Evolutionary conservation across 345 rosid genomes (phyloP).

Genomic region (Rhodamnia rubescens): DNA sequence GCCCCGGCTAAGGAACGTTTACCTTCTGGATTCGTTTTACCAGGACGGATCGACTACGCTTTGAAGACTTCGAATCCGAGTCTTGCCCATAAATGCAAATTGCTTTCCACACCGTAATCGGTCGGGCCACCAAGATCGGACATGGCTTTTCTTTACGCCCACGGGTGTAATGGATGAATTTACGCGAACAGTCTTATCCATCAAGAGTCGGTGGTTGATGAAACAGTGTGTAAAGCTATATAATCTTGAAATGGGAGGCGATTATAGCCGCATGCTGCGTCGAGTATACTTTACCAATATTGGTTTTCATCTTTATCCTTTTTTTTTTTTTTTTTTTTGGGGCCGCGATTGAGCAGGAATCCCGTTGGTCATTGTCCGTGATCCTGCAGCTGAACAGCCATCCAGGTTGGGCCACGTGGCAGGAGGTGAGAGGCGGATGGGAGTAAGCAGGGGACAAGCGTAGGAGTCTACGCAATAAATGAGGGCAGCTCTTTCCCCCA

Average conservation of each 20-base stretch:
- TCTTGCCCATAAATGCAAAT: too few relatives aligned
- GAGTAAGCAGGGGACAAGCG: neutral
- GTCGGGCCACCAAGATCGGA: neutral
- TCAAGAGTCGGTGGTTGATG: neutral
- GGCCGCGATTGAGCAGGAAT: neutral
- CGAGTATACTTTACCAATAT: neutral
- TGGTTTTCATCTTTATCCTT: neutral
- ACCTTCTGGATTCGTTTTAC: neutral
- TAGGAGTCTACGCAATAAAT: neutral
- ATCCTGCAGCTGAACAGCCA: neutral
- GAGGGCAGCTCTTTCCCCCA: neutral
- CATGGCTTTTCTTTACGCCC: neutral
- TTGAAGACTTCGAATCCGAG: too few relatives aligned
- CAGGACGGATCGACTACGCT: rapidly evolving
- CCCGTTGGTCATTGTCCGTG: neutral
- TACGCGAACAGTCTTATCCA: neutral
- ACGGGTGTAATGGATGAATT: neutral
- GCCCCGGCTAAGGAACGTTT: neutral
- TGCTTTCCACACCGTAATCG: neutral
- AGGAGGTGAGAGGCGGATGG: neutral
- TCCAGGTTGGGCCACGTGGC: neutral
- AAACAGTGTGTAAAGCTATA: neutral
- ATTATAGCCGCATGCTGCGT: too few relatives aligned
- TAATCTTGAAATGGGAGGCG: neutral
- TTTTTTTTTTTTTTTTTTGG: neutral